Conservation (phyloP, 305 asterid genomes). For the Solanum hybrid region DNA sequence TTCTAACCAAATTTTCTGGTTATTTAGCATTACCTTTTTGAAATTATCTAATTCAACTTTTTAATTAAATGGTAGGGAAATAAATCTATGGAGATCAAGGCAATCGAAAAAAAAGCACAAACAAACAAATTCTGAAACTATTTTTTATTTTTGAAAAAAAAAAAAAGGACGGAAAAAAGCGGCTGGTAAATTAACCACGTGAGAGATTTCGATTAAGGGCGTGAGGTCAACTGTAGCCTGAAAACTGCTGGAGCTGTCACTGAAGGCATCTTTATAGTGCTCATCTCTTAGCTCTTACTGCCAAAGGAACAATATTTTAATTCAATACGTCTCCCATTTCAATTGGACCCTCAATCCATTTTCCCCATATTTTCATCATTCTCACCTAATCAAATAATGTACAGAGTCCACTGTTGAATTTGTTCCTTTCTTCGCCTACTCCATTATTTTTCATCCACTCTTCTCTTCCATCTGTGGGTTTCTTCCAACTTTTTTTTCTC, state of each 20-base stretch:
- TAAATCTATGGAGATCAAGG: neutral
- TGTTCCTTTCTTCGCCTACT: neutral
- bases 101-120: neutral
- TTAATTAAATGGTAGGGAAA: neutral
- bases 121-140: neutral
- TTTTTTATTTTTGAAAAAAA: neutral
- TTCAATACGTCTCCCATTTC: neutral
- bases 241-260: neutral
- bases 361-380: neutral
- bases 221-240: neutral
- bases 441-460: neutral
- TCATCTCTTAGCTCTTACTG: neutral
- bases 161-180: neutral
- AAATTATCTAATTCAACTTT: too few species aligned
- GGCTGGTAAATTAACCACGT: neutral
- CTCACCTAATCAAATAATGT: neutral
- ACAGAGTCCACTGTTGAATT: neutral
- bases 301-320: neutral
- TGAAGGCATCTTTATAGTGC: neutral
- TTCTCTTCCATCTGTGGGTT: neutral
- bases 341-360: neutral
- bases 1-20: too few species aligned
- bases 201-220: neutral
- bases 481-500: neutral
- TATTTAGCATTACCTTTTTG: too few species aligned